Evolutionary conservation across 2,329 filamentous ascomycete species (phyloP).

Genomic region (Aureobasidium sp.): DNA sequence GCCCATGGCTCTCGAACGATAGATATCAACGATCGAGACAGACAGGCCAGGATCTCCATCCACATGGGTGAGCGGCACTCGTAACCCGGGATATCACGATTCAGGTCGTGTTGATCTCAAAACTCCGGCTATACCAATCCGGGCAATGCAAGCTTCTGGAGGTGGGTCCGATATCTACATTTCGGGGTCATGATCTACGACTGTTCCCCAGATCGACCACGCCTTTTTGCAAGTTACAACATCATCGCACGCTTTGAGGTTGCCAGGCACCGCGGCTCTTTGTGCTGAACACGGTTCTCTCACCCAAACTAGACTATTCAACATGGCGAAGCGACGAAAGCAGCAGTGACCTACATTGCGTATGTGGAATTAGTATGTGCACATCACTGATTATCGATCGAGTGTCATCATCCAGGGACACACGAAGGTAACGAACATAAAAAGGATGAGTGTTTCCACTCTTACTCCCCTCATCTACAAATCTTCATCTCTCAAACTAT

Average conservation of each 20-base stretch:
- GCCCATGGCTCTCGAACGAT: neutral
- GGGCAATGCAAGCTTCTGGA: neutral
- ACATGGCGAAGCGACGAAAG: slow-evolving; percentile 5
- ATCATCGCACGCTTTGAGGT: neutral
- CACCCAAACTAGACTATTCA: neutral
- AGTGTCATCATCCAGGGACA: neutral
- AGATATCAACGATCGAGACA: neutral
- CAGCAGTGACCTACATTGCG: neutral
- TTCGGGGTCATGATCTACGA: neutral
- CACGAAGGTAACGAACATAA: neutral
- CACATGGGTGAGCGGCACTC: neutral
- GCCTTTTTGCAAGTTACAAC: neutral
- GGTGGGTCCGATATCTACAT: neutral
- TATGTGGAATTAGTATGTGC: slow-evolving; percentile 15
- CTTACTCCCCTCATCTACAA: neutral
- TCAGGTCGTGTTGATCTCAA: neutral
- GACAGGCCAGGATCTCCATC: neutral
- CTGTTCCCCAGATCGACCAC: neutral
- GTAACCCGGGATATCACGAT: neutral
- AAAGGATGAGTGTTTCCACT: neutral
- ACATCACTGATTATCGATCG: slow-evolving; percentile 10
- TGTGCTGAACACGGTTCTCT: neutral
- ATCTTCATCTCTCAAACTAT: neutral
- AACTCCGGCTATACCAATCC: neutral
- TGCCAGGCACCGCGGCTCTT: slow-evolving; percentile 3